phyloP scores from a whole-genome alignment of 768 basidiomycete genomes.

The Mycena pura region DNA sequence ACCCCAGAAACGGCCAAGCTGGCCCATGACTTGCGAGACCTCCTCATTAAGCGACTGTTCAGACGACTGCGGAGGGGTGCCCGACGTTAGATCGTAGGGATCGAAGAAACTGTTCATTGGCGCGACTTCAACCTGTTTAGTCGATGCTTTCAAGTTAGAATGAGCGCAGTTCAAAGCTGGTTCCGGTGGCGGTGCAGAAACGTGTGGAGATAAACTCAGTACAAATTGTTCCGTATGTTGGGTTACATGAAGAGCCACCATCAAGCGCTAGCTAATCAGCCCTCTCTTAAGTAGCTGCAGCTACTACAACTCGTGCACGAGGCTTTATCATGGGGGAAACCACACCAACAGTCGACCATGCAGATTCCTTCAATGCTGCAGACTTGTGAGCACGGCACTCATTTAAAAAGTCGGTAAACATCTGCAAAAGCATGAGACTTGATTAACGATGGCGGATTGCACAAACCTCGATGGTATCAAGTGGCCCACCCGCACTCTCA shows the following conservation, averaged over 20 bases:
- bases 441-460: constrained; percentile 28
- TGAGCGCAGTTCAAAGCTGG: too few relatives aligned
- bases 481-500: constrained; percentile 96
- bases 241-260: too few relatives aligned
- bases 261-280: too few relatives aligned
- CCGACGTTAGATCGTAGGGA: constrained; percentile 63
- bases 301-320: constrained; percentile 35
- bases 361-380: constrained; percentile 31
- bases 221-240: too few relatives aligned
- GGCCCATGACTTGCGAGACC: constrained; percentile 88
- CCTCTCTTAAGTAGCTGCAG: constrained; percentile 38
- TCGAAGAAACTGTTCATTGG: constrained; percentile 76
- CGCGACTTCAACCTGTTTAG: too few relatives aligned
- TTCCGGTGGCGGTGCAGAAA: neutral
- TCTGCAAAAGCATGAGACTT: constrained; percentile 54
- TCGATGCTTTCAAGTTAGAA: too few relatives aligned
- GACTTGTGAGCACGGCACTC: constrained; percentile 75
- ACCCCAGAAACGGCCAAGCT: constrained; percentile 88
- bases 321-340: constrained; percentile 30
- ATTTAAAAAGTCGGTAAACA: constrained; percentile 91
- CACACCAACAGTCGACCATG: constrained; percentile 30
- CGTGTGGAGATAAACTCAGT: too few relatives aligned
- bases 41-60: constrained; percentile 81
- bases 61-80: constrained; percentile 51
- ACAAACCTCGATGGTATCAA: constrained; percentile 96